A percentile compares a stretch with the other conserved stretches of the same genome.
These are phyloP conservation scores for Fusarium tuaranense DNA, from an alignment of 2,329 filamentous ascomycete genomes.

Conservation along the genomic window DNA sequence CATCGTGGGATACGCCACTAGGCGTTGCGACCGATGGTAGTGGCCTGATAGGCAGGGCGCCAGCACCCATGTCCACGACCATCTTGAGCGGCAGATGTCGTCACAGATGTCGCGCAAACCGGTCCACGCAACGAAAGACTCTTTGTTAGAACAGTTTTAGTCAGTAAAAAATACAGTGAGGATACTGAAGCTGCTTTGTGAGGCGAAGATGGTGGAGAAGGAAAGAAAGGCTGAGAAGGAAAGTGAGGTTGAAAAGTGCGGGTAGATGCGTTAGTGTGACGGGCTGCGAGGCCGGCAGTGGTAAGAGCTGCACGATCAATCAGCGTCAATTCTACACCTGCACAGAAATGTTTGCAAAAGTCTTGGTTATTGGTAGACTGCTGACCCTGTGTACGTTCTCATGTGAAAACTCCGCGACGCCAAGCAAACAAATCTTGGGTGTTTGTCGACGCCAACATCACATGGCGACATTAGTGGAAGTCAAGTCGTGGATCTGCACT, in stretches of 20 bases:
- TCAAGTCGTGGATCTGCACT: neutral
- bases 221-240: neutral
- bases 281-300: neutral
- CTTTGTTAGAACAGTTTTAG: neutral
- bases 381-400: neutral
- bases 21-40: neutral
- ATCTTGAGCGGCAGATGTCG: neutral
- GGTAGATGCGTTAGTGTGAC: constrained; percentile 3
- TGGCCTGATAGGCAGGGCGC: neutral
- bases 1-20: neutral
- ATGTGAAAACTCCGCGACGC: neutral
- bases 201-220: neutral
- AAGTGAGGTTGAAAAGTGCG: constrained; percentile 1
- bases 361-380: neutral
- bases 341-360: neutral
- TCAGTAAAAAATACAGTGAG: neutral
- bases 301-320: neutral
- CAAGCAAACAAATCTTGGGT: neutral
- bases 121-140: neutral
- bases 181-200: neutral
- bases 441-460: neutral
- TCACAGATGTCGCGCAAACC: neutral
- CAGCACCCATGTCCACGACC: neutral
- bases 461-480: neutral
- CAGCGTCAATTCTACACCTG: neutral